phyloP scores from a whole-genome alignment of 2,329 filamentous ascomycete species.

The Pestalotiopsis sp. region DNA sequence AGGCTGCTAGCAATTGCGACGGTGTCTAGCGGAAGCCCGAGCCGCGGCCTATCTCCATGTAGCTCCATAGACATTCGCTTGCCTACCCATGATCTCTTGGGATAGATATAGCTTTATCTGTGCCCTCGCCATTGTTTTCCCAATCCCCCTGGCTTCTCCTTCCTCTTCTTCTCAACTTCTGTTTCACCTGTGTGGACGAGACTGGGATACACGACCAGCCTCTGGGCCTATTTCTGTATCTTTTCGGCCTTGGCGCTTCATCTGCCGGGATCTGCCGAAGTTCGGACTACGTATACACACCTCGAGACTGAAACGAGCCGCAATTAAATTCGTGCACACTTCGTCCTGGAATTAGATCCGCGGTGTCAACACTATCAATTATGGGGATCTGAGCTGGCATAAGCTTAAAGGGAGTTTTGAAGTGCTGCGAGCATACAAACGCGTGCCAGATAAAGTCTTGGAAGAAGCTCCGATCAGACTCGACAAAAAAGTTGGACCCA shows the following conservation, averaged over 20 bases:
- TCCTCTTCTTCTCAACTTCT: constrained; percentile 8
- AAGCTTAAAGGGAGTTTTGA: neutral
- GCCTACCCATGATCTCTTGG: neutral
- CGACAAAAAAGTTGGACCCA: neutral
- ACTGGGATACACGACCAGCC: constrained; percentile 7
- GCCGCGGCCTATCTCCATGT: constrained; percentile 11
- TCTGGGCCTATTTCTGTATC: constrained; percentile 6
- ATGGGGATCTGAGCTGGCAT: constrained; percentile 8
- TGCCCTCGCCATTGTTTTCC: neutral
- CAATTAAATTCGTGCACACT: constrained; percentile 11
- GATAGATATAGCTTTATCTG: constrained; percentile 4
- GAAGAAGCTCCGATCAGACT: constrained; percentile 5
- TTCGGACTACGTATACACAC: constrained; percentile 13
- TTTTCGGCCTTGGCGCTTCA: constrained; percentile 7
- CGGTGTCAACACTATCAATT: constrained; percentile 9
- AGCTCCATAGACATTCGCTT: constrained; percentile 1
- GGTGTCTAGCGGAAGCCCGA: constrained; percentile 6
- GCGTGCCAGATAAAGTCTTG: neutral
- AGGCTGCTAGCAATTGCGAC: constrained; percentile 1
- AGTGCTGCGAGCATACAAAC: neutral
- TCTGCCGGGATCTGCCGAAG: constrained; percentile 5
- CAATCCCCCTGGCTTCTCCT: neutral
- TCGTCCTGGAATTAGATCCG: constrained; percentile 9
- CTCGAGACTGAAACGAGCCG: constrained; percentile 13
- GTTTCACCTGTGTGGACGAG: constrained; percentile 9